Conservation (phyloP, 768 basidiomycete species). For the Tephrocybe sp. region DNA sequence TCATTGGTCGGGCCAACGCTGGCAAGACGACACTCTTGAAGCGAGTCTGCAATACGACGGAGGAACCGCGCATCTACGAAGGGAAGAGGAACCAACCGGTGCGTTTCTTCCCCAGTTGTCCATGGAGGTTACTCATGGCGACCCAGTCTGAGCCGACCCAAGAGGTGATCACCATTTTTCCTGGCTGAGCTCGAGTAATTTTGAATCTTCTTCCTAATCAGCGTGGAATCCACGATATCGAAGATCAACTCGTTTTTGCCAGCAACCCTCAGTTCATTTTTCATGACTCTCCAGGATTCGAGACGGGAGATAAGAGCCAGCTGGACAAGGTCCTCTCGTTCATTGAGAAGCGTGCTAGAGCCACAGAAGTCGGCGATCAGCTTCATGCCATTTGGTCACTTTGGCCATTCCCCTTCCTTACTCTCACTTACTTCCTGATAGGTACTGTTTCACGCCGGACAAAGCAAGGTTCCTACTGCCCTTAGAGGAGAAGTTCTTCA, state of each 20-base stretch:
- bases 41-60: too few relatives aligned
- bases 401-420: background rate
- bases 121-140: background rate
- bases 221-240: conserved; percentile 24
- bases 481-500: background rate
- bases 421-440: background rate
- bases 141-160: background rate
- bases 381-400: too few relatives aligned
- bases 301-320: conserved; percentile 12
- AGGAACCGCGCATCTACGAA: conserved; percentile 10
- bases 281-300: conserved; percentile 28
- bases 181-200: background rate
- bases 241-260: conserved; percentile 18
- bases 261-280: conserved; percentile 25
- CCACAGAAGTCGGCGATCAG: background rate
- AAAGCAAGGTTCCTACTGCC: background rate
- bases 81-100: background rate
- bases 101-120: background rate
- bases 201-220: conserved; percentile 4
- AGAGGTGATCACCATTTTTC: background rate
- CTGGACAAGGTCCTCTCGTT: background rate
- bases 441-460: background rate
- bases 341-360: background rate
- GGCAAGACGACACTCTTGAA: conserved; percentile 34
- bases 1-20: conserved; percentile 30